Conservation (phyloP, 352 stramenopile genomes). For the Peronosclerospora sorghi region DNA sequence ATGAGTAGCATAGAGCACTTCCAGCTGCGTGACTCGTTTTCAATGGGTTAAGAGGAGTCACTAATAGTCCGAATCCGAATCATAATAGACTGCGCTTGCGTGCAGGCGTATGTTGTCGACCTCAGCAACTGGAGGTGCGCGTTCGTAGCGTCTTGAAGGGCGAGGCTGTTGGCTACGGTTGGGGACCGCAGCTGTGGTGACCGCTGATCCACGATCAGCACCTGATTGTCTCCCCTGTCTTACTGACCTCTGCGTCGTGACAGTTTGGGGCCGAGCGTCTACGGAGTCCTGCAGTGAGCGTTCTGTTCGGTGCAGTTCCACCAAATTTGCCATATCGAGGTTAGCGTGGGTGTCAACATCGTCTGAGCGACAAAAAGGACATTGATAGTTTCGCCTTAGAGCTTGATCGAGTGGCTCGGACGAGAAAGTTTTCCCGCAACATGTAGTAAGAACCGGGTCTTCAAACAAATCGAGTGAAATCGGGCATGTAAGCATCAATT, state of each 20-base stretch:
- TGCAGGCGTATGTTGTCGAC: too few relatives aligned
- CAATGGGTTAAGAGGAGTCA: too few relatives aligned
- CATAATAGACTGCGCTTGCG: too few relatives aligned
- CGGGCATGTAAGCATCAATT: slow-evolving; percentile 11
- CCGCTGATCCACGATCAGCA: too few relatives aligned
- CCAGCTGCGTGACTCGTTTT: too few relatives aligned
- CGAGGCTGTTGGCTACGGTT: too few relatives aligned
- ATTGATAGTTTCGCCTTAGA: slow-evolving; percentile 3
- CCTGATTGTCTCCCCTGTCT: neutral
- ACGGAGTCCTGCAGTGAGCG: slow-evolving; percentile 4
- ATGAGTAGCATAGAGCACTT: too few relatives aligned
- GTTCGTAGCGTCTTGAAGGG: too few relatives aligned
- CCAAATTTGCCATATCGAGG: slow-evolving; percentile 12
- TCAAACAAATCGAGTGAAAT: slow-evolving; percentile 20
- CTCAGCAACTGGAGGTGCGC: too few relatives aligned
- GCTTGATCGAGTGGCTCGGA: slow-evolving; percentile 4
- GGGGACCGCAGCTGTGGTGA: too few relatives aligned
- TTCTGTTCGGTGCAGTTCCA: slow-evolving; percentile 13
- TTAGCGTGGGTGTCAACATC: slow-evolving; percentile 4
- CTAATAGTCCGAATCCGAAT: too few relatives aligned
- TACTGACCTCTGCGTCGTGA: neutral
- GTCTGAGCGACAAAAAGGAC: slow-evolving; percentile 9
- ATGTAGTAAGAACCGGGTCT: slow-evolving; percentile 12
- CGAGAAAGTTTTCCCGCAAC: slow-evolving; percentile 20
- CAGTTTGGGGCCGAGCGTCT: neutral